Evolutionary conservation across 192 early-diverging fungal genomes (phyloP).

Genomic region (Gamsiella multidivaricata): DNA sequence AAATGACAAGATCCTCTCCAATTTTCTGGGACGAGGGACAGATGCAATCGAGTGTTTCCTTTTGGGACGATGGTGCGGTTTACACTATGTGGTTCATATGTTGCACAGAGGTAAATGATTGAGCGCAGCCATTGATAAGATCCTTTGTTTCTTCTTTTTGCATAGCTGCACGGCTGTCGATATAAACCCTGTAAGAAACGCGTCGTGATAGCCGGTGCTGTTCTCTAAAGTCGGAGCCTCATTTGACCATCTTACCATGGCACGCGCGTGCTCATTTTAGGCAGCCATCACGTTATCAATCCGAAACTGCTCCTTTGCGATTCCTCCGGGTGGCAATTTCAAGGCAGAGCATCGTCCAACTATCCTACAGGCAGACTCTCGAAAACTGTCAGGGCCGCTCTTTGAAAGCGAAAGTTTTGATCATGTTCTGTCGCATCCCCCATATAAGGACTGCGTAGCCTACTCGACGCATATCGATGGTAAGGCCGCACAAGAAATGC

Average conservation of each 20-base stretch:
- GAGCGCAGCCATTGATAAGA: too few relatives aligned
- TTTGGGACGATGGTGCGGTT: slow-evolving; percentile 71
- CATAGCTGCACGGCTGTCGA: slow-evolving; percentile 81
- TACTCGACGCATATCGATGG: slow-evolving; percentile 88
- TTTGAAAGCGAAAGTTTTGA: slow-evolving; percentile 83
- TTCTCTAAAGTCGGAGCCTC: too few relatives aligned
- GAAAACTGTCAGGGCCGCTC: slow-evolving; percentile 70
- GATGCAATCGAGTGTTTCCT: slow-evolving; percentile 92
- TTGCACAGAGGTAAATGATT: too few relatives aligned
- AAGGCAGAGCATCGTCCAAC: slow-evolving; percentile 84
- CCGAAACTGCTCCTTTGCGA: slow-evolving; percentile 86
- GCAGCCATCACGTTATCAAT: slow-evolving; percentile 85
- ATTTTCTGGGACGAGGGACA: slow-evolving; percentile 92
- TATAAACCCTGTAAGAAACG: slow-evolving; percentile 79
- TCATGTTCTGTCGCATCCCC: slow-evolving; percentile 92
- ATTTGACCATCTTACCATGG: too few relatives aligned
- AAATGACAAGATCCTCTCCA: slow-evolving; percentile 86
- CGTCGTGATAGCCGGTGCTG: too few relatives aligned
- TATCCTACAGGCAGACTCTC: slow-evolving; percentile 85
- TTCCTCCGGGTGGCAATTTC: slow-evolving; percentile 69
- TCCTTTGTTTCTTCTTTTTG: neutral
- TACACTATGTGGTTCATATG: too few relatives aligned
- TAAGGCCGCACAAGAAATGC: slow-evolving; percentile 10
- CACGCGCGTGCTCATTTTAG: slow-evolving; percentile 41
- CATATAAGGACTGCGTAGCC: slow-evolving; percentile 93